A percentile compares a stretch with the other conserved stretches of the same genome.
Evolutionary conservation across 768 basidiomycete species (phyloP).

Genomic region (Agrocybe praecox): DNA sequence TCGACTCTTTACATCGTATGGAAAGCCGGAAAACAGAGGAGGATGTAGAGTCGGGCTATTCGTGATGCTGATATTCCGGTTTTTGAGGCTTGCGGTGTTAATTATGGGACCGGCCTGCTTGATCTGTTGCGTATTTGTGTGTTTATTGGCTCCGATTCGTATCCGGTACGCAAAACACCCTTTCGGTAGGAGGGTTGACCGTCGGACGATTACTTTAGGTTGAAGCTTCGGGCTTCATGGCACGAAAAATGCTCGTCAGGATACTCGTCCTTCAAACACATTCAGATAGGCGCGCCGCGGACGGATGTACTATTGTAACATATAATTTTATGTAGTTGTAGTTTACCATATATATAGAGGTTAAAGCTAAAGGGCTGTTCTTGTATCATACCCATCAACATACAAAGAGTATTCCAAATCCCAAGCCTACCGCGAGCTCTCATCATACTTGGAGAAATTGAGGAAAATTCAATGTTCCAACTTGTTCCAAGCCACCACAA

Average conservation of each 20-base stretch:
- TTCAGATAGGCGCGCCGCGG: background rate
- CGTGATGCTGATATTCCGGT: constrained; percentile 4
- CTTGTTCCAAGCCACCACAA: no score
- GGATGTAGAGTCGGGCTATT: constrained; percentile 17
- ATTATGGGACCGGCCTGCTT: background rate
- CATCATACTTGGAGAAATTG: no score
- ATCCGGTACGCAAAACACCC: no score
- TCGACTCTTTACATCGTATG: constrained; percentile 10
- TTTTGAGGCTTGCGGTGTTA: background rate
- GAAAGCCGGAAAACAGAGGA: constrained; percentile 1
- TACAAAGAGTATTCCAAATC: background rate
- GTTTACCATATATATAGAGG: constrained; percentile 8
- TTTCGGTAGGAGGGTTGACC: no score
- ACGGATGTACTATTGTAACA: constrained; percentile 19
- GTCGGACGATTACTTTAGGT: no score
- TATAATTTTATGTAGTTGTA: constrained; percentile 9
- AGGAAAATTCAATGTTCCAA: no score
- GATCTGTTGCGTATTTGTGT: background rate
- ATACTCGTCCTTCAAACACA: background rate
- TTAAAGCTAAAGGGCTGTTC: background rate
- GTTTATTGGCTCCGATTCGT: no score
- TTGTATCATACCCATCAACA: constrained; percentile 15
- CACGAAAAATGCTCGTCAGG: no score
- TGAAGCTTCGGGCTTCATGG: no score
- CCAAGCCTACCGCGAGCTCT: background rate